Evolutionary conservation across 768 basidiomycete species (phyloP), one percentile per base, ranked within the genome.

Genomic region (Boletus barrowsii): DNA sequence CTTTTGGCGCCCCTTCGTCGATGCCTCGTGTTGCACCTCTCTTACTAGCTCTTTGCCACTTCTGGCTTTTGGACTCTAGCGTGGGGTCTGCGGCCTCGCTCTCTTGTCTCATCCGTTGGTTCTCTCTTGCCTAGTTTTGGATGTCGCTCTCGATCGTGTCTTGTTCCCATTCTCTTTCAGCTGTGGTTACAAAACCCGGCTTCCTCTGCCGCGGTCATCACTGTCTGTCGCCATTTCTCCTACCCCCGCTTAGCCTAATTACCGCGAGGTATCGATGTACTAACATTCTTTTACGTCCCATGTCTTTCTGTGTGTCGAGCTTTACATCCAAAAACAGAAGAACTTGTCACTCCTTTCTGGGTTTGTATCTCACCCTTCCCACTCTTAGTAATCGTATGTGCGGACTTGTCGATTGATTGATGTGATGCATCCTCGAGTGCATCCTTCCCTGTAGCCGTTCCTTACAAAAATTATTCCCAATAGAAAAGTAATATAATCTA

Each of bases 201-300:
- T 39, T 42, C 18, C 39, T 29, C 35, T 10, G n/a, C 32, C 35
- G 40, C n/a, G 48, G 58, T 44, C 20, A 17, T 49, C 32, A 32
- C 30, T 49, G 47, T 52, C 55, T 48, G 47, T 62, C 54, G 33
- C 30, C 42, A 22, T 44, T 46, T 35, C 24, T 14, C 26, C 42
- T 45, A 26, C 44, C 5, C 47, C 36, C 42, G 41, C 40, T 44
- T 58, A 58, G 45, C 45, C 55, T 66, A 59, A 60, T 49, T 49
- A 44, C 36, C 5, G 13, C 43, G 32, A 56, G 62, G 56, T 54
- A 55, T 60, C 49, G 48, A 45, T 67, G 63, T 71, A 70, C 53
- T 53, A 62, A 51, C 58, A 56, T 58, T 62, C 66, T 5, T 58
- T 71, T 65, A 57, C 49, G 56, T 42, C n/a, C 20, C n/a, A 14